Conservation (phyloP, 371 early-diverging fungal genomes). For the Coelomomyces lativittatus region DNA sequence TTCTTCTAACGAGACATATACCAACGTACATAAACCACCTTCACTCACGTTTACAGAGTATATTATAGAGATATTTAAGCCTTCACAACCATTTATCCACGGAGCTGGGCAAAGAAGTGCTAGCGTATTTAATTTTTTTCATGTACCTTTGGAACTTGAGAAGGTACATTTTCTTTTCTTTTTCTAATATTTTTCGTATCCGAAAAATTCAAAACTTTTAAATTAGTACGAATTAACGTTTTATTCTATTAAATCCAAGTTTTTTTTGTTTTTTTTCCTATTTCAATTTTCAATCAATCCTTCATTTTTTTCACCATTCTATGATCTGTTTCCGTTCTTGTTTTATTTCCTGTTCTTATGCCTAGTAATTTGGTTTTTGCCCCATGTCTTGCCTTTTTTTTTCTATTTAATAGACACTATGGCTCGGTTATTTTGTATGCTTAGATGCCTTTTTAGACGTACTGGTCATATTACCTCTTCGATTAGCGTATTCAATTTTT, state of each 20-base stretch:
- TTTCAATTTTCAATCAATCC: too few species aligned
- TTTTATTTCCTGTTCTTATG: too few species aligned
- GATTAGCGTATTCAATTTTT: conserved; percentile 6
- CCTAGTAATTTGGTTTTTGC: too few species aligned
- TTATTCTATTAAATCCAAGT: neutral
- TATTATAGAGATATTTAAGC: too few species aligned
- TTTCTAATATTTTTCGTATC: neutral
- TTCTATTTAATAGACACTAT: conserved; percentile 45
- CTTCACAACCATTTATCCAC: too few species aligned
- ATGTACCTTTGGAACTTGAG: conserved; percentile 41
- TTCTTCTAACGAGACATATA: too few species aligned
- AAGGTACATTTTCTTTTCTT: conserved; percentile 2
- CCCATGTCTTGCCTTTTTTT: too few species aligned
- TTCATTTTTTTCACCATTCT: too few species aligned
- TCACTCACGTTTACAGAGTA: too few species aligned
- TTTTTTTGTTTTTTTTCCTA: neutral
- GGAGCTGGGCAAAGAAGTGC: conserved; percentile 27
- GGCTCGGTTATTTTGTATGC: conserved; percentile 76
- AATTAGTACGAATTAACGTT: neutral
- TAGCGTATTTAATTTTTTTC: conserved; percentile 40
- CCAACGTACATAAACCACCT: too few species aligned
- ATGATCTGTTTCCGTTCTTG: too few species aligned
- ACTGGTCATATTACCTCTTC: conserved; percentile 79
- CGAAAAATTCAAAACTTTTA: too few species aligned
- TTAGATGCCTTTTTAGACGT: conserved; percentile 80